These are phyloP conservation scores for Medicago arabica DNA, from an alignment of 306 rosid species.

Conservation along the genomic window DNA sequence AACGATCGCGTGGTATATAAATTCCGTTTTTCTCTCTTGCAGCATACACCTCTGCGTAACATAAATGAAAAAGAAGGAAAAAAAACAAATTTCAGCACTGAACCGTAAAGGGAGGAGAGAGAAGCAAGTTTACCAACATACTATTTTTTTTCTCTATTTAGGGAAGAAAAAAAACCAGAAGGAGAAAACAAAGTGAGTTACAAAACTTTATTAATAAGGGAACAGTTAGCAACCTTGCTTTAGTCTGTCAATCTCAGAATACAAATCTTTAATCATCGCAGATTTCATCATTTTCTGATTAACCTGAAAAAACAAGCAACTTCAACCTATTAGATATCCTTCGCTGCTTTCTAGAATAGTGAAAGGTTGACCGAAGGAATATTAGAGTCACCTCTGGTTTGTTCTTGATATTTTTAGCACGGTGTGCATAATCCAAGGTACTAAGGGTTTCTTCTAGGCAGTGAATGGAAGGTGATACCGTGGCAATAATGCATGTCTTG, in stretches of 20 bases:
- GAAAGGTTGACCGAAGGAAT: constrained; percentile 30
- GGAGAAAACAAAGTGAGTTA: constrained; percentile 27
- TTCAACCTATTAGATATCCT: constrained; percentile 40
- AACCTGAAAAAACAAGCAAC: constrained; percentile 60
- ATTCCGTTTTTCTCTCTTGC: constrained; percentile 99
- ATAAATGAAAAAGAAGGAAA: constrained; percentile 28
- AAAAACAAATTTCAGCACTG: constrained; percentile 22
- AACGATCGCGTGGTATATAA: constrained; percentile 99
- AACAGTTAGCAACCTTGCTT: constrained; percentile 80
- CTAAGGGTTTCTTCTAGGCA: constrained; percentile 99
- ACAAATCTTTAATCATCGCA: constrained; percentile 95
- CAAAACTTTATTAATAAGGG: constrained; percentile 34
- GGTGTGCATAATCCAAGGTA: constrained; percentile 97
- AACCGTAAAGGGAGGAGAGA: constrained; percentile 5
- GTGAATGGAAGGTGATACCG: constrained; percentile 96
- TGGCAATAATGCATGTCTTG: constrained; percentile 97
- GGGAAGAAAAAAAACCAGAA: not conserved
- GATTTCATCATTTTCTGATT: constrained; percentile 99
- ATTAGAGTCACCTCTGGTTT: constrained; percentile 87
- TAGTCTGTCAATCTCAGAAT: constrained; percentile 92
- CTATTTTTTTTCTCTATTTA: not conserved
- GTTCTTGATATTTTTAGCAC: constrained; percentile 99
- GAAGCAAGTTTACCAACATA: constrained; percentile 4
- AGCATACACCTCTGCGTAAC: constrained; percentile 86
- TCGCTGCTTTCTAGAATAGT: constrained; percentile 7